Conservation (phyloP, 139 green algal species). For the Haematococcus lacustris region DNA sequence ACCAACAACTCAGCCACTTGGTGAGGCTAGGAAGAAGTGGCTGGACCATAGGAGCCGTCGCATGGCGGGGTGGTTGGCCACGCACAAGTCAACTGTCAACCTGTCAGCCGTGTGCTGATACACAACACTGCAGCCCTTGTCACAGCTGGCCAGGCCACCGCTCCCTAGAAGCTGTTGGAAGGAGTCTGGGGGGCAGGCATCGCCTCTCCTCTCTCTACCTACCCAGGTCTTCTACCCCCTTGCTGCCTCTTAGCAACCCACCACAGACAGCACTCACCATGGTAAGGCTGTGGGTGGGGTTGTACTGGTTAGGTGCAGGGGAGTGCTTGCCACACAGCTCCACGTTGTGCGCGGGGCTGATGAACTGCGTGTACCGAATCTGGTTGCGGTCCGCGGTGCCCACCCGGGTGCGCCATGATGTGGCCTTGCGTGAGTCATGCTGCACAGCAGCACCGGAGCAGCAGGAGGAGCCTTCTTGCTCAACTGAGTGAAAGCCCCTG, state of each 20-base stretch:
- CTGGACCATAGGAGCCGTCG: not conserved
- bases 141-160: not conserved
- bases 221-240: not conserved
- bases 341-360: conserved; percentile 18
- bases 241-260: not conserved
- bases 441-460: not conserved
- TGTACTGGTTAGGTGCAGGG: conserved; percentile 31
- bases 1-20: not conserved
- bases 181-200: not conserved
- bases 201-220: not conserved
- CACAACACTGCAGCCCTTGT: not conserved
- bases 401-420: conserved; percentile 8
- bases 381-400: conserved; percentile 22
- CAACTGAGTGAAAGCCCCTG: too few relatives aligned
- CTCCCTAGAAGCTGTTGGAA: not conserved
- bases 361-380: conserved; percentile 15
- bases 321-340: conserved; percentile 32
- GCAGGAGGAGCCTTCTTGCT: too few relatives aligned
- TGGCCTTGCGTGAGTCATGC: conserved; percentile 23
- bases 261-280: not conserved
- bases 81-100: not conserved
- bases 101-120: not conserved
- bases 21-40: not conserved
- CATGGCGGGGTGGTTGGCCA: not conserved
- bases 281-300: not conserved